phyloP scores from a whole-genome alignment of 768 basidiomycete genomes.

The Tricholoma furcatifolium region DNA sequence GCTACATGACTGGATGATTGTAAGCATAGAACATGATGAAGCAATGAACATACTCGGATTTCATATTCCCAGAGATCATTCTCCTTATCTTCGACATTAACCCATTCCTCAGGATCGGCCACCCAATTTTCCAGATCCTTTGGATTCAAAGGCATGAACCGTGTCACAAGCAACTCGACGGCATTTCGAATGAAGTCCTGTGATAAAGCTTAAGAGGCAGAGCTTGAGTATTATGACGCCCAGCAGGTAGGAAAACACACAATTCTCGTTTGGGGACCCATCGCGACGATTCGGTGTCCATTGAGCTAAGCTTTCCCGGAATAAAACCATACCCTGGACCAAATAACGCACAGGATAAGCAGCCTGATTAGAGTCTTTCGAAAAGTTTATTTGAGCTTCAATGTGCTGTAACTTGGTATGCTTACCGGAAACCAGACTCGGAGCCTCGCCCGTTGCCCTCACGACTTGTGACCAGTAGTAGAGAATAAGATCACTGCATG shows the following conservation, averaged over 20 bases:
- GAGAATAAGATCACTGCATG: constrained; percentile 64
- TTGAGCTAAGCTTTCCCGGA: constrained; percentile 77
- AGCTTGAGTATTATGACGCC: constrained; percentile 5
- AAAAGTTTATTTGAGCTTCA: not conserved
- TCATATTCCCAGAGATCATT: constrained; percentile 94
- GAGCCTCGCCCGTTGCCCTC: constrained; percentile 57
- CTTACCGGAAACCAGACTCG: constrained; percentile 57
- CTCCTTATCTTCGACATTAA: constrained; percentile 85
- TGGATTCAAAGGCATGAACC: constrained; percentile 82
- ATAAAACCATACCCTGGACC: constrained; percentile 83
- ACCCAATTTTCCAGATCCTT: constrained; percentile 83
- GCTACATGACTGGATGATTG: constrained; percentile 70
- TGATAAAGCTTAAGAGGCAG: constrained; percentile 47
- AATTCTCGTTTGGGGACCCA: constrained; percentile 57
- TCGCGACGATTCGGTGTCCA: constrained; percentile 70
- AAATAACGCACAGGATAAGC: constrained; percentile 77
- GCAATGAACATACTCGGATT: constrained; percentile 60
- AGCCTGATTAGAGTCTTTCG: constrained; percentile 57
- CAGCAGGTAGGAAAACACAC: constrained; percentile 31
- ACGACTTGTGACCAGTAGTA: constrained; percentile 84
- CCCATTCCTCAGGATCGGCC: constrained; percentile 93
- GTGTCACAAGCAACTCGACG: constrained; percentile 73
- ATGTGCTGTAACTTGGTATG: not conserved
- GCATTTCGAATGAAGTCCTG: constrained; percentile 72
- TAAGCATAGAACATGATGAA: not conserved